A percentile compares a stretch with the other conserved stretches of the same genome.
Conservation (phyloP, 2,329 filamentous ascomycete species). For the Fusarium tricinctum region DNA sequence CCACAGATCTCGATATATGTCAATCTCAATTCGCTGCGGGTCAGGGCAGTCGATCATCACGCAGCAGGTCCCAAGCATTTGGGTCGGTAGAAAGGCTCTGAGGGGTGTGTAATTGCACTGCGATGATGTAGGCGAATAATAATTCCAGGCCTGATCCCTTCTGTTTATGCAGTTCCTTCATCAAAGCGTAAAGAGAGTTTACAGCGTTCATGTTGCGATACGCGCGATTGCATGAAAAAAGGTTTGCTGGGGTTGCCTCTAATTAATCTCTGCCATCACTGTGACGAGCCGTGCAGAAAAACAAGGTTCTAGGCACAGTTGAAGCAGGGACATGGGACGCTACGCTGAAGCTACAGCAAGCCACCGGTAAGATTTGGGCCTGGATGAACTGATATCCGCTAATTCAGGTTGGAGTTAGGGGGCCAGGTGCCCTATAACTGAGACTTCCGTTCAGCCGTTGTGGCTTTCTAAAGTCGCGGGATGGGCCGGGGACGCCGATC, state of each 20-base stretch:
- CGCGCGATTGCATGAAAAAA: neutral
- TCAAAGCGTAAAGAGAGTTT: no score
- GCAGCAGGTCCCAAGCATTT: neutral
- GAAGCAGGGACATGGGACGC: neutral
- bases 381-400: neutral
- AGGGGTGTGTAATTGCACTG: no score
- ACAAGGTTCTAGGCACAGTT: neutral
- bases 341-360: no score
- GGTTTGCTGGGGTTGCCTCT: neutral
- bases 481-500: slow-evolving; percentile 24
- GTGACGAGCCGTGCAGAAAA: slow-evolving; percentile 1
- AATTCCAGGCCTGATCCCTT: no score
- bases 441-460: neutral
- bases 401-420: neutral
- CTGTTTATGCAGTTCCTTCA: no score
- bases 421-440: neutral
- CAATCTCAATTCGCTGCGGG: no score
- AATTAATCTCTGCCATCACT: slow-evolving; percentile 3
- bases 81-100: no score
- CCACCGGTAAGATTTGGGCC: no score
- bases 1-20: no score
- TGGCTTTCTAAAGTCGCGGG: slow-evolving; percentile 18
- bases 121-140: neutral
- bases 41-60: neutral
- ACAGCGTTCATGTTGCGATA: no score